phyloP scores from a whole-genome alignment of 2,329 filamentous ascomycete genomes.

The Massarina eburnea region DNA sequence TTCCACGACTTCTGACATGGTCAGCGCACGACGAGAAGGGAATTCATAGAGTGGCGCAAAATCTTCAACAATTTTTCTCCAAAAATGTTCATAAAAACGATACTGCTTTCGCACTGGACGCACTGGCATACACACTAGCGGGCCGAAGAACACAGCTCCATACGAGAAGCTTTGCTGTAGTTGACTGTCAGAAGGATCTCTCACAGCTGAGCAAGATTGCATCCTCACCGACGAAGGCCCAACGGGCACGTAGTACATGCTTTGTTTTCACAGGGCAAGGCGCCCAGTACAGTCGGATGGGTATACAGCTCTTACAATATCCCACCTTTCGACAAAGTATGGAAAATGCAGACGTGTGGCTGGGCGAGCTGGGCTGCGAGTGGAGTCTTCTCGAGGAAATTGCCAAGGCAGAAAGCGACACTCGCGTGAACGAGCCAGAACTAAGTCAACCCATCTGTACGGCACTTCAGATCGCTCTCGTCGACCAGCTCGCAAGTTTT shows the following conservation, averaged over 20 bases:
- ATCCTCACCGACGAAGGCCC: not conserved
- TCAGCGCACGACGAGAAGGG: constrained; percentile 3
- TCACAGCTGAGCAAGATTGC: not conserved
- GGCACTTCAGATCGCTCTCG: constrained; percentile 21
- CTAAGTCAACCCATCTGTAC: constrained; percentile 17
- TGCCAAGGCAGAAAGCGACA: not conserved
- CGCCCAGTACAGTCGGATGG: constrained; percentile 45
- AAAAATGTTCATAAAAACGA: not conserved
- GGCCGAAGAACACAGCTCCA: constrained; percentile 2
- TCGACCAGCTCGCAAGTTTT: constrained; percentile 13
- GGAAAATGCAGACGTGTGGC: not conserved
- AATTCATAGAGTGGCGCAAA: not conserved
- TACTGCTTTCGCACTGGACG: not conserved
- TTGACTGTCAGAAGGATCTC: not conserved
- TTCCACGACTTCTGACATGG: constrained; percentile 2
- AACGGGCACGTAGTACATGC: not conserved
- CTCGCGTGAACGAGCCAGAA: not conserved
- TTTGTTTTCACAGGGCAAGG: constrained; percentile 48
- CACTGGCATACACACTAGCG: constrained; percentile 4
- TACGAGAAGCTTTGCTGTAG: not conserved
- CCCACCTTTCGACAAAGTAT: constrained; percentile 8
- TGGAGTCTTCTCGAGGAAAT: constrained; percentile 6
- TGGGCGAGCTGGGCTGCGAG: constrained; percentile 5
- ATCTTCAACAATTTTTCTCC: not conserved
- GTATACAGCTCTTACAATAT: constrained; percentile 30